Percentiles rank a stretch among this genome's conserved stretches.
Evolutionary conservation across 1,284 basidiomycete genomes (phyloP).

Genomic region (Trichosporon ovoides): DNA sequence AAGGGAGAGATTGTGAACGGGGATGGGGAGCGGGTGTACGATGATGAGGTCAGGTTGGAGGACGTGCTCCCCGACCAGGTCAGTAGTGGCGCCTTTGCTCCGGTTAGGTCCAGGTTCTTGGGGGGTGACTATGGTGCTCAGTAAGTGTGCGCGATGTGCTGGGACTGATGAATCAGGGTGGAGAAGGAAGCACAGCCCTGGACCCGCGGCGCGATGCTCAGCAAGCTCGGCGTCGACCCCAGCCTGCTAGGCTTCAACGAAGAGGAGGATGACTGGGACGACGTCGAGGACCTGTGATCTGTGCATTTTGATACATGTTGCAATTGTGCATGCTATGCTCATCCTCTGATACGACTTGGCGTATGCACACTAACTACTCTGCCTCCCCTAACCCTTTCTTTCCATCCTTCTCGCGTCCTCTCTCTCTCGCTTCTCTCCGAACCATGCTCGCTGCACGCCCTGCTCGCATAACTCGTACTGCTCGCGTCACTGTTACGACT

Average conservation of each 20-base stretch:
- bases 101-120: background rate
- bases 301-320: slow-evolving; percentile 3
- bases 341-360: background rate
- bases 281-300: slow-evolving; percentile 9
- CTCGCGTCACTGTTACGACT: too few species aligned
- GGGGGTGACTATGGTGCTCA: background rate
- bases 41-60: slow-evolving; percentile 3
- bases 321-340: slow-evolving; percentile 5
- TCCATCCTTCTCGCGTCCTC: background rate
- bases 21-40: slow-evolving; percentile 28
- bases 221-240: slow-evolving; percentile 38
- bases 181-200: slow-evolving; percentile 17
- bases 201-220: slow-evolving; percentile 40
- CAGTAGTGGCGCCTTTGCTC: background rate
- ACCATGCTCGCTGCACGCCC: too few species aligned
- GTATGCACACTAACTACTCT: too few species aligned
- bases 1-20: slow-evolving; percentile 31
- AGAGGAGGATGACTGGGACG: slow-evolving; percentile 38
- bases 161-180: background rate
- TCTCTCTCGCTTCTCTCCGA: too few species aligned
- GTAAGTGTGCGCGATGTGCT: background rate
- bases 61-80: background rate
- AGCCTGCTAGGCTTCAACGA: slow-evolving; percentile 39
- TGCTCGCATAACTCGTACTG: too few species aligned
- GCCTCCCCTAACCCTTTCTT: too few species aligned